These are phyloP conservation scores for Heliosperma pusillum DNA, from an alignment of 148 eudicot genomes.

Conservation along the genomic window DNA sequence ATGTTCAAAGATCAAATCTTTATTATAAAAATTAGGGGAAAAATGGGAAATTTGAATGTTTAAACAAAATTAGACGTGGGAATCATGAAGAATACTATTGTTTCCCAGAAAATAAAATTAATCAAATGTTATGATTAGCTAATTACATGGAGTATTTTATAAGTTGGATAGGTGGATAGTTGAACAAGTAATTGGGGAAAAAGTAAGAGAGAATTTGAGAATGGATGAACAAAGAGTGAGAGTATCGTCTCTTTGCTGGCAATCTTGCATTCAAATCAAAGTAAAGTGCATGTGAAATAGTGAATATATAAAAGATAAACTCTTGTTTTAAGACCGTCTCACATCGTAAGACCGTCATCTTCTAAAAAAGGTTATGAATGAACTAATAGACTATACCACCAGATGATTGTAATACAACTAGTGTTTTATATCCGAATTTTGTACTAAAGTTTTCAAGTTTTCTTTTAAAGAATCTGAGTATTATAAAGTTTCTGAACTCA, in stretches of 20 bases:
- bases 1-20: slow-evolving; percentile 24
- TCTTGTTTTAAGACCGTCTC: too few species aligned
- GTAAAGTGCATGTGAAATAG: too few species aligned
- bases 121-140: too few species aligned
- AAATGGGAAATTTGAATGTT: slow-evolving; percentile 14
- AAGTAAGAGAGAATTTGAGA: background rate
- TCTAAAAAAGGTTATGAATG: too few species aligned
- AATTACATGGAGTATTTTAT: background rate
- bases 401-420: too few species aligned
- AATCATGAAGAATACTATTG: slow-evolving; percentile 39
- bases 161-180: slow-evolving; percentile 14
- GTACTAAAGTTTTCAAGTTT: too few species aligned
- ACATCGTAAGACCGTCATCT: too few species aligned
- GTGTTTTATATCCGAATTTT: too few species aligned
- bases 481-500: too few species aligned
- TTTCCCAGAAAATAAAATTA: background rate
- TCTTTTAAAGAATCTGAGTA: too few species aligned
- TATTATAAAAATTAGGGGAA: slow-evolving; percentile 12
- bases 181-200: slow-evolving; percentile 24
- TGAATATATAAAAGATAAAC: too few species aligned
- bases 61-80: slow-evolving; percentile 42
- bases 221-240: background rate
- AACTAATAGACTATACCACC: too few species aligned
- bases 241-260: background rate
- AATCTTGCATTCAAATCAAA: background rate